phyloP scores from a whole-genome alignment of 2,329 filamentous ascomycete species.

The Ceratocystis variospora region DNA sequence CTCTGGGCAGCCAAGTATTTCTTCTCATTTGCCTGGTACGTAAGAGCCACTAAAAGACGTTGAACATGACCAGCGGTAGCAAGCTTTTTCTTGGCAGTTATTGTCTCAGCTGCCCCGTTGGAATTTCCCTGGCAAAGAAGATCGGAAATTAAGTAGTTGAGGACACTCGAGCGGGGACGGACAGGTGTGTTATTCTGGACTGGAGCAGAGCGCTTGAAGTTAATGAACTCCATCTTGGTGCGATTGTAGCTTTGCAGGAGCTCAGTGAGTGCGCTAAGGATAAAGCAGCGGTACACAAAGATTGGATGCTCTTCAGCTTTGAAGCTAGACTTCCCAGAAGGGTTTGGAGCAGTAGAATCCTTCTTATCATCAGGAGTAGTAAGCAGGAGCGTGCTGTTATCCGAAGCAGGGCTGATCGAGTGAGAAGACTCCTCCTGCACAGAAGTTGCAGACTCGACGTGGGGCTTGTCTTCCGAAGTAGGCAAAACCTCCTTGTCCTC shows the following conservation, averaged over 20 bases:
- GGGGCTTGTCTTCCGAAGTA: conserved; percentile 19
- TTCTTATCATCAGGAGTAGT: conserved; percentile 30
- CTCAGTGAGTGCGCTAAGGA: conserved; percentile 83
- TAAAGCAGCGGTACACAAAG: conserved; percentile 90
- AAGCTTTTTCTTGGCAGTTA: conserved; percentile 67
- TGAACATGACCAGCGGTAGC: conserved; percentile 79
- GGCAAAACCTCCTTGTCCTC: conserved; percentile 56
- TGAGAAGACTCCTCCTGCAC: too few species aligned
- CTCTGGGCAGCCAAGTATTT: conserved; percentile 40
- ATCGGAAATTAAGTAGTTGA: conserved; percentile 85
- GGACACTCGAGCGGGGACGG: conserved; percentile 79
- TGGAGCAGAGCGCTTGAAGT: conserved; percentile 88
- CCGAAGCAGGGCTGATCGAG: neutral
- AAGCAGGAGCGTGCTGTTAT: neutral
- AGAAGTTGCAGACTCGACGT: neutral
- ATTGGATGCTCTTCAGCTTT: conserved; percentile 89
- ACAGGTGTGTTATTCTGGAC: conserved; percentile 75
- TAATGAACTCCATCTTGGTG: conserved; percentile 97
- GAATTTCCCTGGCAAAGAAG: conserved; percentile 50
- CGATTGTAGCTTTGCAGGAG: conserved; percentile 83
- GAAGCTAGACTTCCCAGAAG: conserved; percentile 54
- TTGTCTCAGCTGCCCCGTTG: conserved; percentile 57
- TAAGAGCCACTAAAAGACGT: conserved; percentile 71
- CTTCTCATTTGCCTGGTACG: conserved; percentile 74
- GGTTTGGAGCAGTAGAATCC: conserved; percentile 49